Conservation (phyloP, 2,329 filamentous ascomycete species). For the Rutstroemia sydowiana region DNA sequence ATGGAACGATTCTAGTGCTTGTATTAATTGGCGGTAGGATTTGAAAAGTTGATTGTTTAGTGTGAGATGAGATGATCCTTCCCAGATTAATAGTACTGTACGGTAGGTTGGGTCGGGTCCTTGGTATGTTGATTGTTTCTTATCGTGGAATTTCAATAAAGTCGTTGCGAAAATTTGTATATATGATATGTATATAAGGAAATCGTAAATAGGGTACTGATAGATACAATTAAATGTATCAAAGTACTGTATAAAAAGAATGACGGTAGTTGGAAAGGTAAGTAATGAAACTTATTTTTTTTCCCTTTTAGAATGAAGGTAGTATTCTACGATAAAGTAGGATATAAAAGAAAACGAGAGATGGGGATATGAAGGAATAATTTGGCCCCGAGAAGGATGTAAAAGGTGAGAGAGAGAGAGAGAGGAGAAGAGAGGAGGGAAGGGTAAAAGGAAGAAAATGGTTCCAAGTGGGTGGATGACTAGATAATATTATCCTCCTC, state of each 20-base stretch:
- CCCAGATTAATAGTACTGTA: no score
- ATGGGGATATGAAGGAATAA: background rate
- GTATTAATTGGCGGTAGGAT: no score
- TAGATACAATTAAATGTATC: background rate
- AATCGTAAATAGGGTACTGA: background rate
- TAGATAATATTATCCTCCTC: background rate
- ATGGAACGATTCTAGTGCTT: no score
- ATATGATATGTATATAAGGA: no score
- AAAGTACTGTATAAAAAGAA: background rate
- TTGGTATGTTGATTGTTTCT: no score
- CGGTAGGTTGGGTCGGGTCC: no score
- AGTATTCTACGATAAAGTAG: background rate
- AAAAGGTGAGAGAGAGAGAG: background rate
- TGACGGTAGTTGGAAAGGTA: conserved; percentile 7
- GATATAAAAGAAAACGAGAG: background rate
- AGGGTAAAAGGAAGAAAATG: no score
- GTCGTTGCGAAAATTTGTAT: no score
- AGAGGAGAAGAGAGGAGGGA: background rate
- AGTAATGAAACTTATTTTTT: background rate
- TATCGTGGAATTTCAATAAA: no score
- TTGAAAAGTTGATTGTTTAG: no score
- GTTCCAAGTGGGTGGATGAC: background rate
- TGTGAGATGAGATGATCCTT: no score
- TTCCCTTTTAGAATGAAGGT: background rate
- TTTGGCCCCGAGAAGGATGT: background rate